Evolutionary conservation across 768 basidiomycete species (phyloP).

Genomic region (Rhizopogon salebrosus): DNA sequence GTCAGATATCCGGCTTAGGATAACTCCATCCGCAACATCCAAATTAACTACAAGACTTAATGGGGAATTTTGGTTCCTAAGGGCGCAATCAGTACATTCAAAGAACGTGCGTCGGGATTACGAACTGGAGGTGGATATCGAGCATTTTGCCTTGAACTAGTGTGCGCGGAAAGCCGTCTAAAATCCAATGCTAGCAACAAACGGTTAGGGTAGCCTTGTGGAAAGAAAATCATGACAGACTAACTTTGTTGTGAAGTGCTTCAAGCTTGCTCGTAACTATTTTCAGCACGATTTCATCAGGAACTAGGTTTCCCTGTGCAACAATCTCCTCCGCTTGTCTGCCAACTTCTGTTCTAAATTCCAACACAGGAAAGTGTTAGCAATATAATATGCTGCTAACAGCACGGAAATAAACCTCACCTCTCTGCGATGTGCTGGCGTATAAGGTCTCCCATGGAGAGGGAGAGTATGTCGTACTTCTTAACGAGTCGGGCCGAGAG

Average conservation of each 20-base stretch:
- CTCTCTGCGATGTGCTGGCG: slow-evolving; percentile 75
- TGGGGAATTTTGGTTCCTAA: slow-evolving; percentile 56
- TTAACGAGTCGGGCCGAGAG: slow-evolving; percentile 68
- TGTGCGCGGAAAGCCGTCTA: slow-evolving; percentile 92
- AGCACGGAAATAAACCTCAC: slow-evolving; percentile 24
- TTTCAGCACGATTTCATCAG: slow-evolving; percentile 76
- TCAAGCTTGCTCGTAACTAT: slow-evolving; percentile 73
- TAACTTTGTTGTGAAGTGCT: slow-evolving; percentile 59
- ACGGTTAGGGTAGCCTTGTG: background rate
- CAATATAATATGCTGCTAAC: no score
- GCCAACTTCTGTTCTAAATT: slow-evolving; percentile 63
- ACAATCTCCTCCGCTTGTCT: slow-evolving; percentile 73
- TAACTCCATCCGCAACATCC: slow-evolving; percentile 83
- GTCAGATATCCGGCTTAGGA: slow-evolving; percentile 82
- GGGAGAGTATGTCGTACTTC: slow-evolving; percentile 72
- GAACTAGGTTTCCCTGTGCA: slow-evolving; percentile 68
- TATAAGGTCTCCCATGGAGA: slow-evolving; percentile 84
- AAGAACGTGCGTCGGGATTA: background rate
- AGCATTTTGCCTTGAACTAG: slow-evolving; percentile 77
- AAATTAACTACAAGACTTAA: slow-evolving; percentile 82
- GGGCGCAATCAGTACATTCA: background rate
- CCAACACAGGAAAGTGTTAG: background rate
- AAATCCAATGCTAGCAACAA: slow-evolving; percentile 70
- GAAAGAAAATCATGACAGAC: background rate
- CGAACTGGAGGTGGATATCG: slow-evolving; percentile 69